Conservation (phyloP, 2,329 filamentous ascomycete species). For the Pseudogymnoascus sp. region DNA sequence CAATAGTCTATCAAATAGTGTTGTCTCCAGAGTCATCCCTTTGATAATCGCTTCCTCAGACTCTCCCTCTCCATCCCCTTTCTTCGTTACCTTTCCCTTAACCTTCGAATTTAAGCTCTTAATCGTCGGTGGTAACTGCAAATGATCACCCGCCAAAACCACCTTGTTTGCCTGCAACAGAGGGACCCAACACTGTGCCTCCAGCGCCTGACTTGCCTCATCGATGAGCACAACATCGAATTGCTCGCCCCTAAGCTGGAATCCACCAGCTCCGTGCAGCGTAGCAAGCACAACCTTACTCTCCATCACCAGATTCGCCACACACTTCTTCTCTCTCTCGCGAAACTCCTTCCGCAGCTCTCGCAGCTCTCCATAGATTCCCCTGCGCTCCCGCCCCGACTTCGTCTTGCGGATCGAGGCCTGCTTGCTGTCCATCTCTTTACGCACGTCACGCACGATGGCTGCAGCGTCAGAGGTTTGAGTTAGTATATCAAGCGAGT, state of each 20-base stretch:
- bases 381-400: constrained; percentile 67
- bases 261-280: constrained; percentile 82
- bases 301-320: constrained; percentile 62
- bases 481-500: constrained; percentile 86
- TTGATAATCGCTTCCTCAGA: constrained; percentile 36
- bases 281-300: constrained; percentile 90
- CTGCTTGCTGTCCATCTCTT: constrained; percentile 90
- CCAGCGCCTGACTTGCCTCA: constrained; percentile 89
- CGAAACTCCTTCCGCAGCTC: constrained; percentile 83
- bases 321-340: constrained; percentile 73
- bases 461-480: constrained; percentile 81
- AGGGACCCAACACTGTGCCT: constrained; percentile 96
- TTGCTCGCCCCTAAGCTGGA: constrained; percentile 66
- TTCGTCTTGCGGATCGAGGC: constrained; percentile 80
- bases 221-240: constrained; percentile 96
- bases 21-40: constrained; percentile 68
- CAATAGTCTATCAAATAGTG: constrained; percentile 84
- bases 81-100: constrained; percentile 27
- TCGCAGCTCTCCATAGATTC: constrained; percentile 77
- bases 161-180: constrained; percentile 73
- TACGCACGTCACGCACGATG: constrained; percentile 82
- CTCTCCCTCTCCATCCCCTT: constrained; percentile 28
- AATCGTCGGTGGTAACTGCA: constrained; percentile 90
- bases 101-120: constrained; percentile 61
- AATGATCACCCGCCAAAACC: constrained; percentile 85